Evolutionary conservation across 331 rosid genomes (phyloP).

Genomic region (Malus hybrid): DNA sequence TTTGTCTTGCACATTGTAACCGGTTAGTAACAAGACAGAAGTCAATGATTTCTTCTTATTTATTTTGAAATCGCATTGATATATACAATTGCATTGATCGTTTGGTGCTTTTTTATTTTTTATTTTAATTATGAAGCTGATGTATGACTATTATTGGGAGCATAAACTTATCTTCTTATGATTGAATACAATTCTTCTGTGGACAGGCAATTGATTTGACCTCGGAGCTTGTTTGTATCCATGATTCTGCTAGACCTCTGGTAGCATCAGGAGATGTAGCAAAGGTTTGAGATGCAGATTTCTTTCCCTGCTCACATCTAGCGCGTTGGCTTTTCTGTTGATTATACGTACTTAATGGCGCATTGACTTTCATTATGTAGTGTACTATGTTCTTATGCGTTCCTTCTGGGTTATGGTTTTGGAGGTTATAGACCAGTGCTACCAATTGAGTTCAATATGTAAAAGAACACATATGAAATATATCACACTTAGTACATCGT

Average conservation of each 20-base stretch:
- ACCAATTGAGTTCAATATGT: too few relatives aligned
- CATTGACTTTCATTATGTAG: neutral
- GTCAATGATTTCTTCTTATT: neutral
- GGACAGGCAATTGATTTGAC: conserved; percentile 68
- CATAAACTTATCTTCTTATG: neutral
- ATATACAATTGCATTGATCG: neutral
- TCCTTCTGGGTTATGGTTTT: neutral
- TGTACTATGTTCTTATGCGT: neutral
- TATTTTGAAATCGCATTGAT: neutral
- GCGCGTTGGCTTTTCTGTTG: conserved; percentile 3
- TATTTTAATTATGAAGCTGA: too few relatives aligned
- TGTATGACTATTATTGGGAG: neutral
- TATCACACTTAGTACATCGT: too few relatives aligned
- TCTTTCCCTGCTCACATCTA: neutral
- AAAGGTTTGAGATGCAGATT: conserved; percentile 43
- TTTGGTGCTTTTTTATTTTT: neutral
- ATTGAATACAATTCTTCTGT: conserved; percentile 8
- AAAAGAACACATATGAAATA: too few relatives aligned
- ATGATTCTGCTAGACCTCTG: conserved; percentile 96
- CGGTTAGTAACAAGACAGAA: neutral
- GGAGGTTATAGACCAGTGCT: too few relatives aligned
- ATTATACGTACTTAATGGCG: neutral
- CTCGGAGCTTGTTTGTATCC: conserved; percentile 86
- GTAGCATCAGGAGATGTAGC: conserved; percentile 47
- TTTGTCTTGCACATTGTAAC: neutral